Conservation (phyloP, 177 flowering plant genomes). For the Vitis hybrid region DNA sequence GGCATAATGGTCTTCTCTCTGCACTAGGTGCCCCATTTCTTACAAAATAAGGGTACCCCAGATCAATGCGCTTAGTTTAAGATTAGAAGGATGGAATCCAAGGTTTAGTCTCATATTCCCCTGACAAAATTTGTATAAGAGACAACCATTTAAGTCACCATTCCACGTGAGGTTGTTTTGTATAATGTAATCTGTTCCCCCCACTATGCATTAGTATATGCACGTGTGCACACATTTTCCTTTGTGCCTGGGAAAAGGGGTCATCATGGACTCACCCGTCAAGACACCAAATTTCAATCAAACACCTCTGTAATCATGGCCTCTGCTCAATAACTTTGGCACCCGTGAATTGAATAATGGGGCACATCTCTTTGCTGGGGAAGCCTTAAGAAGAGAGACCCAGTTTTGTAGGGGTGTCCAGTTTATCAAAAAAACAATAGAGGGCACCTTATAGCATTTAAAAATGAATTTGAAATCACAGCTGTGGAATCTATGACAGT, state of each 20-base stretch:
- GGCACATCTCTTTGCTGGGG: not conserved
- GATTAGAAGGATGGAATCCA: constrained; percentile 45
- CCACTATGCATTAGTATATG: constrained; percentile 19
- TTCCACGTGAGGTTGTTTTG: constrained; percentile 47
- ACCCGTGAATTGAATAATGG: not conserved
- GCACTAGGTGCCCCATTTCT: not conserved
- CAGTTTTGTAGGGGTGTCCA: not conserved
- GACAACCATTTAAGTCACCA: constrained; percentile 39
- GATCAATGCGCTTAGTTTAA: constrained; percentile 16
- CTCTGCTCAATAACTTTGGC: not conserved
- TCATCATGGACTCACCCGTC: constrained; percentile 16
- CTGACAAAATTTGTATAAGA: constrained; percentile 42
- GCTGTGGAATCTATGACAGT: constrained; percentile 4
- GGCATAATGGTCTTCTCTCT: not conserved
- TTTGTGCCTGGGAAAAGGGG: constrained; percentile 25
- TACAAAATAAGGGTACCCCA: not conserved
- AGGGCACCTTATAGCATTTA: too few relatives aligned
- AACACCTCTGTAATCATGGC: too few relatives aligned
- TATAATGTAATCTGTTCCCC: constrained; percentile 11
- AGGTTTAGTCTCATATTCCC: constrained; percentile 45
- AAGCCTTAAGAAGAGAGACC: not conserved
- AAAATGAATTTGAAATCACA: constrained; percentile 5
- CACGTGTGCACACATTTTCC: constrained; percentile 43
- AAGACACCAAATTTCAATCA: constrained; percentile 10
- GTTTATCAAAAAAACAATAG: not conserved